phyloP scores from a whole-genome alignment of 2,329 filamentous ascomycete species.

The Thielaviopsis punctulata region DNA sequence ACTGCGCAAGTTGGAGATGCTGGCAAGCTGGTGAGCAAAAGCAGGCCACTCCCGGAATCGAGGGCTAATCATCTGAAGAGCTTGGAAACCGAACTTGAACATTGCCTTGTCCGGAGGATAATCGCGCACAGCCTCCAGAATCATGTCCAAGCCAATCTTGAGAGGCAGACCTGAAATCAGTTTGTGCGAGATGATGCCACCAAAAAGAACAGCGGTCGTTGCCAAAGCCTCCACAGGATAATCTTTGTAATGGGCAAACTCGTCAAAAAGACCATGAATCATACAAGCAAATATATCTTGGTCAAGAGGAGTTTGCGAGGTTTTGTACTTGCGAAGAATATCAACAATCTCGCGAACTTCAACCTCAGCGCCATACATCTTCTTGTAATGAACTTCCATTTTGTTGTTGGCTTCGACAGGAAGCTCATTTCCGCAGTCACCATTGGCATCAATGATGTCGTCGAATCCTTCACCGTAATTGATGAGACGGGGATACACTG shows the following conservation, averaged over 20 bases:
- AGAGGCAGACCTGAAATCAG: conserved; percentile 79
- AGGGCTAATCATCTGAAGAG: conserved; percentile 70
- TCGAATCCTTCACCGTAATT: conserved; percentile 92
- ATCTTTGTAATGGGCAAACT: conserved; percentile 87
- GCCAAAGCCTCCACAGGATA: conserved; percentile 93
- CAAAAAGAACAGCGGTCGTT: conserved; percentile 90
- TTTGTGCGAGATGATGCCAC: conserved; percentile 87
- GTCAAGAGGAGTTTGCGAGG: conserved; percentile 64
- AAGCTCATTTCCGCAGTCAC: conserved; percentile 63
- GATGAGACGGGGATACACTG: conserved; percentile 82
- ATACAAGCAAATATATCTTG: conserved; percentile 97
- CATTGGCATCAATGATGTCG: conserved; percentile 76
- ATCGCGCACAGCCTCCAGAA: conserved; percentile 85
- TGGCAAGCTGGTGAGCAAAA: conserved; percentile 71
- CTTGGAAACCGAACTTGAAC: conserved; percentile 97
- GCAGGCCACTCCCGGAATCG: conserved; percentile 89
- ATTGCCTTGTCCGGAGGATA: conserved; percentile 70
- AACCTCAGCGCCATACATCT: conserved; percentile 88
- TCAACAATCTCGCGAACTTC: conserved; percentile 75
- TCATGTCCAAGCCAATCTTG: conserved; percentile 91
- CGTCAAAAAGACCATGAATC: conserved; percentile 94
- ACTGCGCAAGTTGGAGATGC: conserved; percentile 64
- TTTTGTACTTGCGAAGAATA: conserved; percentile 72
- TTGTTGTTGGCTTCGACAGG: conserved; percentile 64
- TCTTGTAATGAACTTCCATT: conserved; percentile 97